phyloP scores from a whole-genome alignment of 1,139 yeast genomes.

The Wickerhamiella infanticola region DNA sequence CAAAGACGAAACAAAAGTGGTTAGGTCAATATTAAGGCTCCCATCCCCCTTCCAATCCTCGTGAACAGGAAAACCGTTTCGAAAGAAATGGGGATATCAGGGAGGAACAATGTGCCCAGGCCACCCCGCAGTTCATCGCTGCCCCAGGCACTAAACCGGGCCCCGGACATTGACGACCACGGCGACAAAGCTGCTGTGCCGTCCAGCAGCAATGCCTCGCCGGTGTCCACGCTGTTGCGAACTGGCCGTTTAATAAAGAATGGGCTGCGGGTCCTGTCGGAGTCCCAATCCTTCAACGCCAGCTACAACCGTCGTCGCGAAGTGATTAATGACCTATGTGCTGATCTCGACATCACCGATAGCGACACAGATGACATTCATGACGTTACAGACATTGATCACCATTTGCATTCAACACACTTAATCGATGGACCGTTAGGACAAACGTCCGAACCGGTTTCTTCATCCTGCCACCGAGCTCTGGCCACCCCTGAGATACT shows the following conservation, averaged over 20 bases:
- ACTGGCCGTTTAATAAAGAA: not conserved
- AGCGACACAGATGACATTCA: not conserved
- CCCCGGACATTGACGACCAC: not conserved
- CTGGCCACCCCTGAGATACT: conserved; percentile 69
- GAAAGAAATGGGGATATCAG: not conserved
- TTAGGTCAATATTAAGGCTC: too few species aligned
- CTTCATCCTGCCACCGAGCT: conserved; percentile 28
- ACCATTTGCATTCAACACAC: not conserved
- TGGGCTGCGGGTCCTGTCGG: not conserved
- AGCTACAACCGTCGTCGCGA: conserved; percentile 3
- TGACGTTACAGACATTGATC: not conserved
- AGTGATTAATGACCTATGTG: conserved; percentile 6
- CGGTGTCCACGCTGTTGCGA: not conserved
- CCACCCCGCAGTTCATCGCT: not conserved
- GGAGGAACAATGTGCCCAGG: not conserved
- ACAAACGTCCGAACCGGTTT: not conserved
- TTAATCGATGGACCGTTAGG: not conserved
- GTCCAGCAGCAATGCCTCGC: not conserved
- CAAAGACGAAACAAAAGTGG: not conserved
- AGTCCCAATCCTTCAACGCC: not conserved
- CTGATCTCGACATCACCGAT: conserved; percentile 6
- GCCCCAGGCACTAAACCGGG: not conserved
- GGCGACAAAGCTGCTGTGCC: not conserved
- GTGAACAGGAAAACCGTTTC: too few species aligned
- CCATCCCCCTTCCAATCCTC: too few species aligned